Base-by-base conservation (phyloP, 257 asterid species). In the Solanum rostratum region DNA sequence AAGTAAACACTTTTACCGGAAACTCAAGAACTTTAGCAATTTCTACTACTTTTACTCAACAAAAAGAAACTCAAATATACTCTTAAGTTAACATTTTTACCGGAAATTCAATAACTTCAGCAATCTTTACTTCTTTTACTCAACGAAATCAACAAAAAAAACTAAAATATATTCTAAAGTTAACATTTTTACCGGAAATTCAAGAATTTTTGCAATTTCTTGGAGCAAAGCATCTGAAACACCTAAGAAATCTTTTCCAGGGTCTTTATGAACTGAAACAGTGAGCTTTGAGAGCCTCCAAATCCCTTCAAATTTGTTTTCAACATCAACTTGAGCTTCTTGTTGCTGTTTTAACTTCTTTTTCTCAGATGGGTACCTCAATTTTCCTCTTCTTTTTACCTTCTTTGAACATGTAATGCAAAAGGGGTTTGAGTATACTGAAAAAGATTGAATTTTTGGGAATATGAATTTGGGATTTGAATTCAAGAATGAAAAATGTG, bases 311-410 rank as follows among this genome's bases (percentile, higher is more conserved):
- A 89, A 81, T 18, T 86, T 90, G 59, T 85, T 81, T 62, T 81
- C 73, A 6, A 54, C 88, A 27, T 88, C 93, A 66, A 43, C 59
- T 84, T 86, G 89, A 62, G 88, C 63, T 81, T 86, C 85, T 68
- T 85, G 91, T 33, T 27, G 91, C 73, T 84, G 62, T 50, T 76
- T 93, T 30, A 89, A 63, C 97, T 90, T 95, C 95, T 88, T 96
- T 87, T 91, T 96, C 97, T 96, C 99, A 1, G 99, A 96, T 84
- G 98, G 99, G 88, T 96, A 96, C 91, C 97, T 95, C 87, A 88
- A 88, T 86, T 91, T 96, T 16, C 98, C 98, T 2, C 92, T 93
- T 88, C 99, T 92, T 90, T 89, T 93, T 76, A 92, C 88, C 87
- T 84, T 92, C 88, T 86, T 88, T 11, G 95, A 95, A 82, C 97